Evolutionary conservation across 1,284 basidiomycete genomes (phyloP).

Genomic region (Boletus smithii): DNA sequence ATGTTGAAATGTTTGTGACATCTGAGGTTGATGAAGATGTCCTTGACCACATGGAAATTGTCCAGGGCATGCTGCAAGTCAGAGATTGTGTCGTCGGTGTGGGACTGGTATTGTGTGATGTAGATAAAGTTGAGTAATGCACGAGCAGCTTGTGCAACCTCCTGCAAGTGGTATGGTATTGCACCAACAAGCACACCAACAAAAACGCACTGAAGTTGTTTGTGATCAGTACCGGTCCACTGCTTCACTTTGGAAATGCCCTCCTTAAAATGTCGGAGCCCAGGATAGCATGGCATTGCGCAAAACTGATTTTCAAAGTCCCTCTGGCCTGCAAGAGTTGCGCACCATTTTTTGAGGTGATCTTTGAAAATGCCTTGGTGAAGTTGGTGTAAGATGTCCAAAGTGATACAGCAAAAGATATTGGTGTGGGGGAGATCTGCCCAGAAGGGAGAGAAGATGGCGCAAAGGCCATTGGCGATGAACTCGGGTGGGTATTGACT

Average conservation of each 20-base stretch:
- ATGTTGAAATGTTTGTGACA: conserved; percentile 9
- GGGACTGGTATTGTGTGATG: neutral
- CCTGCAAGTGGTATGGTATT: neutral
- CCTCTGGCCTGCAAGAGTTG: neutral
- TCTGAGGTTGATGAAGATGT: neutral
- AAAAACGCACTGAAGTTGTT: neutral
- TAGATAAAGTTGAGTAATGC: neutral
- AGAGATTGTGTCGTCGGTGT: neutral
- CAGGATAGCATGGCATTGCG: neutral
- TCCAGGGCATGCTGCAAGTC: neutral
- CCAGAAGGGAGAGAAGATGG: neutral
- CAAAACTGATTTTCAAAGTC: neutral
- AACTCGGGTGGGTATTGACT: neutral
- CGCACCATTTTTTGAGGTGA: conserved; percentile 1
- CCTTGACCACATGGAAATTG: neutral
- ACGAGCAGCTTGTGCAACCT: neutral
- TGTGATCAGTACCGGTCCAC: neutral
- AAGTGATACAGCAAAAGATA: neutral
- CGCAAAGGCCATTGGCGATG: neutral
- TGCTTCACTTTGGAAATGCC: neutral
- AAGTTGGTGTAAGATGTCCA: neutral
- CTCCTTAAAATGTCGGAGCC: neutral
- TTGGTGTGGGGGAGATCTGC: neutral
- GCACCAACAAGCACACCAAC: neutral
- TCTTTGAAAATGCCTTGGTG: neutral